phyloP scores from a whole-genome alignment of 352 stramenopile species.

The Phytophthora lateralis region DNA sequence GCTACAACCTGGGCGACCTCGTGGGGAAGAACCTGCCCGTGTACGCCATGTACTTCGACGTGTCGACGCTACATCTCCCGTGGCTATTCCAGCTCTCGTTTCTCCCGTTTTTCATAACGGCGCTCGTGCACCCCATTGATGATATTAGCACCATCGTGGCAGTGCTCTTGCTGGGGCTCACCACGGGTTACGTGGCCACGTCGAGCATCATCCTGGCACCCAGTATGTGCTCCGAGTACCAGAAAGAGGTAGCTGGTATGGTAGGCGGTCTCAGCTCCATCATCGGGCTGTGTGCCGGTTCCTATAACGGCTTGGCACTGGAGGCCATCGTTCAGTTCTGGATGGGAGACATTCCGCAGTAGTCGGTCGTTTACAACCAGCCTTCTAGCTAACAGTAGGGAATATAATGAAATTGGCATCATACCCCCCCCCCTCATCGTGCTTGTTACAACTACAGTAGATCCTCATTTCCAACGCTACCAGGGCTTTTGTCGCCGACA shows the following conservation, averaged over 20 bases:
- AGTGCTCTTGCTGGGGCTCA: conserved; percentile 63
- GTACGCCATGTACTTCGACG: conserved; percentile 74
- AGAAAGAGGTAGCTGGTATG: conserved; percentile 83
- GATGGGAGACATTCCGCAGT: conserved; percentile 16
- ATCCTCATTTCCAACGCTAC: neutral
- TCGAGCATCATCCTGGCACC: conserved; percentile 78
- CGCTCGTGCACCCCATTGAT: conserved; percentile 57
- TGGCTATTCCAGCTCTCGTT: conserved; percentile 71
- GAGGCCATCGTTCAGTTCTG: conserved; percentile 68
- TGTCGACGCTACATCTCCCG: conserved; percentile 67
- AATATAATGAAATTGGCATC: conserved; percentile 1
- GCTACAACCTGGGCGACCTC: conserved; percentile 79
- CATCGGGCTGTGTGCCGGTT: conserved; percentile 72
- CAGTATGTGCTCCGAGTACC: conserved; percentile 74
- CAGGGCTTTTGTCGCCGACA: neutral
- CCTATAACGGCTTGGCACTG: conserved; percentile 77
- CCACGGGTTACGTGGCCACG: conserved; percentile 82
- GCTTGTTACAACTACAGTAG: too few species aligned
- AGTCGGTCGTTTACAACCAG: neutral
- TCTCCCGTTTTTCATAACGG: conserved; percentile 71
- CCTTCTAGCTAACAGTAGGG: neutral
- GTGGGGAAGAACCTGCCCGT: conserved; percentile 81
- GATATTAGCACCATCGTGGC: conserved; percentile 58
- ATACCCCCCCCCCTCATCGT: too few species aligned
- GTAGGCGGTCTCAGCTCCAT: conserved; percentile 73